Conservation (phyloP, 306 rosid genomes). For the Vicia faba region DNA sequence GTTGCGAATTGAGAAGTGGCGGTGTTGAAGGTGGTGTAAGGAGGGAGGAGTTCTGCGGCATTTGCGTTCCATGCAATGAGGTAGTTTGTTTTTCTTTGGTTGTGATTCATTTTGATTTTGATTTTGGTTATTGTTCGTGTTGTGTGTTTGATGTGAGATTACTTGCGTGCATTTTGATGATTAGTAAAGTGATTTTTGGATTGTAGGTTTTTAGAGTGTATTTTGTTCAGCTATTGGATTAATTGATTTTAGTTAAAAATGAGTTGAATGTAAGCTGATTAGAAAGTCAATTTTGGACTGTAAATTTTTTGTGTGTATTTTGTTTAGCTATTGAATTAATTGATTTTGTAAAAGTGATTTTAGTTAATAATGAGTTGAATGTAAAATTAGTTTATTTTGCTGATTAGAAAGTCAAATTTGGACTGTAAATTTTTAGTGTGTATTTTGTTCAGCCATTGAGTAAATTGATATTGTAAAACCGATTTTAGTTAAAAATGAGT, state of each 20-base stretch:
- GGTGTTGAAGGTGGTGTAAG: constrained; percentile 38
- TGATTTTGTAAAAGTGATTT: too few relatives aligned
- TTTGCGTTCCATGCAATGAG: constrained; percentile 46
- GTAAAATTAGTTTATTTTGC: too few relatives aligned
- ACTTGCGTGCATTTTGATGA: neutral
- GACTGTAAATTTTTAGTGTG: too few relatives aligned
- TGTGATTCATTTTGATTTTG: neutral
- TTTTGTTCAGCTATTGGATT: neutral
- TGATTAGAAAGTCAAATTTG: too few relatives aligned
- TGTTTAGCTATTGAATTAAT: too few relatives aligned
- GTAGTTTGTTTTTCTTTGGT: constrained; percentile 12
- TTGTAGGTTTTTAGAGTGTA: neutral
- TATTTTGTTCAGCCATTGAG: too few relatives aligned
- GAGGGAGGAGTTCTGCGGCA: constrained; percentile 60
- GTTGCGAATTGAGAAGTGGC: constrained; percentile 35
- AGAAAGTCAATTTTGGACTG: too few relatives aligned
- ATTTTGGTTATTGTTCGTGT: neutral
- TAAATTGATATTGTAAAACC: too few relatives aligned
- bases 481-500: too few relatives aligned
- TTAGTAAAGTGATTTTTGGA: constrained; percentile 8
- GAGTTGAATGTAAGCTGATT: too few relatives aligned
- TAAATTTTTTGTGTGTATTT: too few relatives aligned
- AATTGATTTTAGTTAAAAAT: neutral
- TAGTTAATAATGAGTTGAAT: too few relatives aligned
- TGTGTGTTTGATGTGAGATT: neutral